A percentile compares a stretch with the other conserved stretches of the same genome.
phyloP scores from a whole-genome alignment of 805 yeast species.

The Candida ortonii region DNA sequence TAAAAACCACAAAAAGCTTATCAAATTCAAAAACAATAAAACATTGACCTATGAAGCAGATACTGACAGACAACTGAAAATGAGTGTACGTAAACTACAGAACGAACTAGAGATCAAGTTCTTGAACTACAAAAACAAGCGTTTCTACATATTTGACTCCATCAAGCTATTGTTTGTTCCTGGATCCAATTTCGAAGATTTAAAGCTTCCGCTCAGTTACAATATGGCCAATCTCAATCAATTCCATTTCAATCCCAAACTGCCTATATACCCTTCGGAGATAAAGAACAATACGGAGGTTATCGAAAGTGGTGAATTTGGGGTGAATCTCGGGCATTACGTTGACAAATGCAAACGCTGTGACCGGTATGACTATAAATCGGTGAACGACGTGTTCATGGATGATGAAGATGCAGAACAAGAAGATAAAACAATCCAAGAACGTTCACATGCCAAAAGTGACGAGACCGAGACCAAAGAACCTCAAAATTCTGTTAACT shows the following conservation, averaged over 20 bases:
- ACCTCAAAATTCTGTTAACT: too few species aligned
- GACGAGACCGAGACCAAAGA: too few species aligned
- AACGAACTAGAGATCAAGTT: slow-evolving; percentile 30
- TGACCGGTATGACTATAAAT: slow-evolving; percentile 7
- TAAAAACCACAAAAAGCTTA: slow-evolving; percentile 27
- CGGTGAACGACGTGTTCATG: slow-evolving; percentile 3
- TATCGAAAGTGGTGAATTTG: slow-evolving; percentile 23
- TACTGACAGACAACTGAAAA: slow-evolving; percentile 5
- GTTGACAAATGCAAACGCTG: slow-evolving; percentile 23
- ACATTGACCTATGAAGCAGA: slow-evolving; percentile 22
- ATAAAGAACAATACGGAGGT: slow-evolving; percentile 18
- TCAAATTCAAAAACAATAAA: slow-evolving; percentile 25
- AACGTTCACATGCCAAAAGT: too few species aligned
- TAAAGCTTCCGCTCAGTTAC: slow-evolving; percentile 20
- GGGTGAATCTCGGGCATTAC: slow-evolving; percentile 24
- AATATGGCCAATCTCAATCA: slow-evolving; percentile 10
- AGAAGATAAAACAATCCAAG: neutral
- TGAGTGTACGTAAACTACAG: slow-evolving; percentile 18
- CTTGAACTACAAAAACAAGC: slow-evolving; percentile 24
- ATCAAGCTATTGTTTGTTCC: slow-evolving; percentile 31
- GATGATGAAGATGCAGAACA: slow-evolving; percentile 6
- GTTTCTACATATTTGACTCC: slow-evolving; percentile 29
- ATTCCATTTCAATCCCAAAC: slow-evolving; percentile 21
- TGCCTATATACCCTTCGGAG: slow-evolving; percentile 18
- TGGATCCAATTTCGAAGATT: slow-evolving; percentile 17